Percentiles rank a stretch among this genome's conserved stretches.
Evolutionary conservation across 305 asterid species (phyloP).

Genomic region (Ilex paraguariensis): DNA sequence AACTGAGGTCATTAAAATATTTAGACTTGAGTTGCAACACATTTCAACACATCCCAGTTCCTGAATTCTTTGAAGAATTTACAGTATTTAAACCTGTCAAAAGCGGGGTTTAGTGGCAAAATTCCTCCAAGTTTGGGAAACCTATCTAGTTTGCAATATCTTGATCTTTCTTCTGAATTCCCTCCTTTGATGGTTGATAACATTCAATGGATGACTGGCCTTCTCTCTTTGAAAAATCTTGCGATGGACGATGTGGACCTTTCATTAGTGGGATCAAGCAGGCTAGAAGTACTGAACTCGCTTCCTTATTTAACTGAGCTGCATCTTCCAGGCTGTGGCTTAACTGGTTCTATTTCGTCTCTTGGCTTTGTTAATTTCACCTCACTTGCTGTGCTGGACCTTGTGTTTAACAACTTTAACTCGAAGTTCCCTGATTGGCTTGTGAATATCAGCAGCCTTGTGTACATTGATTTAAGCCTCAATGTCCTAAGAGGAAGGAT

Average conservation of each 20-base stretch:
- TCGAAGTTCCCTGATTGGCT: slow-evolving; percentile 47
- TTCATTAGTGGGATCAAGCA: slow-evolving; percentile 26
- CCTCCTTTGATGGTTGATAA: slow-evolving; percentile 16
- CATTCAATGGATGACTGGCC: slow-evolving; percentile 36
- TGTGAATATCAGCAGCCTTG: slow-evolving; percentile 40
- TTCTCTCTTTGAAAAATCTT: slow-evolving; percentile 39
- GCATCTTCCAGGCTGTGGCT: slow-evolving; percentile 32
- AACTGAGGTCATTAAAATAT: slow-evolving; percentile 31
- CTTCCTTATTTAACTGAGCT: slow-evolving; percentile 33
- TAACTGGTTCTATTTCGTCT: slow-evolving; percentile 31
- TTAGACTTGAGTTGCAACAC: slow-evolving; percentile 49
- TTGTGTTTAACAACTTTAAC: slow-evolving; percentile 30
- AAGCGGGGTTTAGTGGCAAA: slow-evolving; percentile 38
- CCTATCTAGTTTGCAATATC: slow-evolving; percentile 38
- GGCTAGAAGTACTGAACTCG: slow-evolving; percentile 34
- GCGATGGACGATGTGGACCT: slow-evolving; percentile 41
- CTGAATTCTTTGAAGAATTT: slow-evolving; percentile 33
- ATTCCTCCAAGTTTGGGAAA: slow-evolving; percentile 41
- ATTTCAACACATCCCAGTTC: slow-evolving; percentile 36
- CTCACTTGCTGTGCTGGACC: slow-evolving; percentile 42
- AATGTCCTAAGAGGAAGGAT: slow-evolving; percentile 40
- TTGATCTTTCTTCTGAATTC: slow-evolving; percentile 42
- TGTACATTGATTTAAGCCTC: slow-evolving; percentile 27
- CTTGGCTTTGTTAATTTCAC: slow-evolving; percentile 33
- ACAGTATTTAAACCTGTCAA: slow-evolving; percentile 40